phyloP scores from a whole-genome alignment of 257 asterid species.

The Solanum rostratum region DNA sequence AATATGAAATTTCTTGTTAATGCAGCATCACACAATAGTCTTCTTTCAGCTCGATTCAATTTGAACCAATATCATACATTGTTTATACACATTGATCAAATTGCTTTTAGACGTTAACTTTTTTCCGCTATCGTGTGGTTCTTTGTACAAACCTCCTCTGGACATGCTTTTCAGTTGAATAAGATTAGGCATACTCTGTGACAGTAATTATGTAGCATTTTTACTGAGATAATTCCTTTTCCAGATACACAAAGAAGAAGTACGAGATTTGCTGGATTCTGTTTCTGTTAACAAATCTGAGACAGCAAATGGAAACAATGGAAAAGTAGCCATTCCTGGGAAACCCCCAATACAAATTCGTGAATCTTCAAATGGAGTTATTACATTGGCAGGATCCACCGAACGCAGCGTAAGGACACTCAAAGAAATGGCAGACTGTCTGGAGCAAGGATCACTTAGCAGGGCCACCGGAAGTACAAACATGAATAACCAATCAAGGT shows the following conservation, averaged over 20 bases:
- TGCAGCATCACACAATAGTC: not conserved
- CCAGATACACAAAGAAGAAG: constrained; percentile 99
- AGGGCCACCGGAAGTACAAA: constrained; percentile 99
- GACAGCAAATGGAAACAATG: constrained; percentile 54
- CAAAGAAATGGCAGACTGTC: constrained; percentile 91
- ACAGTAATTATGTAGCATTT: not conserved
- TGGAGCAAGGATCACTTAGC: constrained; percentile 87
- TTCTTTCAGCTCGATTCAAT: not conserved
- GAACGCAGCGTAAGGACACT: constrained; percentile 75
- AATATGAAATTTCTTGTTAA: not conserved
- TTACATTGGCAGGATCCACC: constrained; percentile 96
- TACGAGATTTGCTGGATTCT: constrained; percentile 78
- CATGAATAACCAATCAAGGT: constrained; percentile 98
- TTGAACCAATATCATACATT: not conserved
- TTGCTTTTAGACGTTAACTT: not conserved
- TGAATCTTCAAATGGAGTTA: constrained; percentile 93
- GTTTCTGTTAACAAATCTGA: constrained; percentile 45
- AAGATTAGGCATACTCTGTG: not conserved
- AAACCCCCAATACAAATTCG: constrained; percentile 93
- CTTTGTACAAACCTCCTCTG: not conserved
- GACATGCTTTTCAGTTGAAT: not conserved
- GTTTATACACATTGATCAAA: not conserved
- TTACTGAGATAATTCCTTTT: constrained; percentile 5
- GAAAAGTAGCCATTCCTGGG: constrained; percentile 62
- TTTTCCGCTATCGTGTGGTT: not conserved